A percentile compares a stretch with the other conserved stretches of the same genome.
These are phyloP conservation scores for Populus hybrid DNA, from an alignment of 441 rosid species.

Conservation along the genomic window DNA sequence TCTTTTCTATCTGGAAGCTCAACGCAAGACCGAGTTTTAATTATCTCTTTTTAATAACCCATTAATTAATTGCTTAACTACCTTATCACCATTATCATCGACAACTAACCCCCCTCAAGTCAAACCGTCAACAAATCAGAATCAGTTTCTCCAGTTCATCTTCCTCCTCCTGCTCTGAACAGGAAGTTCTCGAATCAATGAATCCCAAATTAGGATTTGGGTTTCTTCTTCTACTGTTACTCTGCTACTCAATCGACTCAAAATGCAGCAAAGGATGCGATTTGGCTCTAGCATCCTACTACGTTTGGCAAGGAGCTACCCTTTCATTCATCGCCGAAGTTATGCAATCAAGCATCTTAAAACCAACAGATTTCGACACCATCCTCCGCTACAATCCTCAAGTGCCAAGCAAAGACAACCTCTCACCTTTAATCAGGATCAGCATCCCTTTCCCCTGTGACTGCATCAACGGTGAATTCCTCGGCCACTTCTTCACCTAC, in stretches of 20 bases:
- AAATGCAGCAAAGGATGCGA: conserved; percentile 42
- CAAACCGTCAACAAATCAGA: conserved; percentile 1
- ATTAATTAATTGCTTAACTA: no score
- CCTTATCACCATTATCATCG: neutral
- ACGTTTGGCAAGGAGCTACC: conserved; percentile 6
- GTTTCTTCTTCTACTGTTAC: conserved; percentile 8
- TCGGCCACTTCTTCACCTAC: conserved; percentile 42
- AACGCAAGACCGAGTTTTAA: neutral
- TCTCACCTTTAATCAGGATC: conserved; percentile 18
- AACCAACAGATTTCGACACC: conserved; percentile 16
- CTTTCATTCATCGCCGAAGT: conserved; percentile 38
- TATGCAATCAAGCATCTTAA: conserved; percentile 24
- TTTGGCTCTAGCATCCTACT: no score
- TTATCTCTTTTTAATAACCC: neutral
- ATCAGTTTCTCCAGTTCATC: neutral
- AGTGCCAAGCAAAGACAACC: conserved; percentile 33
- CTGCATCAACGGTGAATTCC: conserved; percentile 41
- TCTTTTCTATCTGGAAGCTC: neutral
- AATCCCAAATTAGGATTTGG: neutral
- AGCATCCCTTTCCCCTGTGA: conserved; percentile 60
- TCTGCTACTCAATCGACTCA: conserved; percentile 30
- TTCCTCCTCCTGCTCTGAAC: neutral
- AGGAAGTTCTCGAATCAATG: conserved; percentile 5
- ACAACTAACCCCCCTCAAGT: neutral
- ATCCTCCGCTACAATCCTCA: conserved; percentile 36